Base-by-base conservation (phyloP, 805 yeast species). In the Cyberlindnera mycetangii region DNA sequence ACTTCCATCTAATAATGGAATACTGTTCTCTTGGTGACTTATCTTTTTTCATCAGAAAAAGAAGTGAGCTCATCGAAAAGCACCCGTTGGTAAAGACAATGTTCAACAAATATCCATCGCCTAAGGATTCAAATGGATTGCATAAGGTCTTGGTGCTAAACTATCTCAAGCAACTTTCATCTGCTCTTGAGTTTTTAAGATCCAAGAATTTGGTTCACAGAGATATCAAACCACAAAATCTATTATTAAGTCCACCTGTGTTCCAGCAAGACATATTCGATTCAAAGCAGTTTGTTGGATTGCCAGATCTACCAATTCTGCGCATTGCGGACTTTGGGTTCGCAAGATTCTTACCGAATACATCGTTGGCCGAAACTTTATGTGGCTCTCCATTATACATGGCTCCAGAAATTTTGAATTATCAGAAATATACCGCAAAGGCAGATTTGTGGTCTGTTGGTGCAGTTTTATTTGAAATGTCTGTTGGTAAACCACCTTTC, bases 401-500 rank as follows among this genome's bases (percentile, higher is more conserved):
- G 99, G 99, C 99, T 0, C 99, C 99, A 0, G 99, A 93, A 67
- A 93, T 93, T 38, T 70, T 93, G 55, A 75, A 95, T 51, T 90
- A 88, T 60, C 97, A 93, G 62, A 93, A 89, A 66, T 93, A 93
- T 68, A 89, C 90, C 55, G 99, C 98, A 5, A 90, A 89, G 62
- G 98, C 97, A 0, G 99, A 93, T 62, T 67, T 93, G 51, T 93
- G 99, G 99, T 89, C 97, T 7, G 96, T 92, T 5, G 99, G 99
- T 4, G 95, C 98, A 1, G 98, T 93, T 1, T 69, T 90, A 11
- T 93, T 83, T 65, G 99, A 93, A 65, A 90, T 93, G 97, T 77
- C 87, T 11, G 89, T 87, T 24, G 98, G 98, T n/a, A 85, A 78
- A 64, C 97, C 99, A 1, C 99, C 99, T 0, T 93, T 90, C 64